Evolutionary conservation across 331 rosid genomes (phyloP).

Genomic region (Spiraea crenata): DNA sequence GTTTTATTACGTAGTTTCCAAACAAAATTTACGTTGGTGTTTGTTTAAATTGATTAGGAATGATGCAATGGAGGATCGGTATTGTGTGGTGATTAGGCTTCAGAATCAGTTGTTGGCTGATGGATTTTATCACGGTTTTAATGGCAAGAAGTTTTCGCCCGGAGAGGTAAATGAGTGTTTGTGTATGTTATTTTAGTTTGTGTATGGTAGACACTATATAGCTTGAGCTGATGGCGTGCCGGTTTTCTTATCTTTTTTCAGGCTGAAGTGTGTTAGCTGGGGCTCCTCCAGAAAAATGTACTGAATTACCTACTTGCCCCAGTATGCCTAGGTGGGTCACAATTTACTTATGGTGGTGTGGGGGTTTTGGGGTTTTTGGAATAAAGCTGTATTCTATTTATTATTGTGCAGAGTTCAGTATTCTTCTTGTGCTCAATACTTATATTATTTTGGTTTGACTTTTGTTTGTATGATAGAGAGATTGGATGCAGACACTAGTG

Average conservation of each 20-base stretch:
- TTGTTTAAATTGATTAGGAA: slow-evolving; percentile 37
- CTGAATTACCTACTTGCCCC: slow-evolving; percentile 94
- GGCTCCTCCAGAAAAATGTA: slow-evolving; percentile 67
- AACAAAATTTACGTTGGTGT: neutral
- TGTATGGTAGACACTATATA: neutral
- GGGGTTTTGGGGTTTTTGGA: neutral
- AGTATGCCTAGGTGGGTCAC: slow-evolving; percentile 82
- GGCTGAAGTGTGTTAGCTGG: slow-evolving; percentile 94
- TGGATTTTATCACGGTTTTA: slow-evolving; percentile 51
- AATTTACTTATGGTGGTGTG: neutral
- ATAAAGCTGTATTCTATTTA: neutral
- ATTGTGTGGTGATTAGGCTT: slow-evolving; percentile 68
- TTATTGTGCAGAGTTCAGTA: slow-evolving; percentile 3
- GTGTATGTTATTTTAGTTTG: neutral
- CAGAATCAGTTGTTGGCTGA: slow-evolving; percentile 49
- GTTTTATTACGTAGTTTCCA: neutral
- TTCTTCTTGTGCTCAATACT: slow-evolving; percentile 11
- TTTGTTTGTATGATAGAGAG: slow-evolving; percentile 62
- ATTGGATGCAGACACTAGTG: slow-evolving; percentile 88
- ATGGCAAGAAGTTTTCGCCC: slow-evolving; percentile 74
- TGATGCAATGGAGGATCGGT: slow-evolving; percentile 84
- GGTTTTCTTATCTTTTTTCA: slow-evolving; percentile 25
- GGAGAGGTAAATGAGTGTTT: slow-evolving; percentile 53
- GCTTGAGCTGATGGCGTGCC: neutral
- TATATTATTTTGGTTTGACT: slow-evolving; percentile 15